Evolutionary conservation across 257 asterid species (phyloP), one percentile per base, ranked within the genome.

Genomic region (Parsonsia alboflavescens): DNA sequence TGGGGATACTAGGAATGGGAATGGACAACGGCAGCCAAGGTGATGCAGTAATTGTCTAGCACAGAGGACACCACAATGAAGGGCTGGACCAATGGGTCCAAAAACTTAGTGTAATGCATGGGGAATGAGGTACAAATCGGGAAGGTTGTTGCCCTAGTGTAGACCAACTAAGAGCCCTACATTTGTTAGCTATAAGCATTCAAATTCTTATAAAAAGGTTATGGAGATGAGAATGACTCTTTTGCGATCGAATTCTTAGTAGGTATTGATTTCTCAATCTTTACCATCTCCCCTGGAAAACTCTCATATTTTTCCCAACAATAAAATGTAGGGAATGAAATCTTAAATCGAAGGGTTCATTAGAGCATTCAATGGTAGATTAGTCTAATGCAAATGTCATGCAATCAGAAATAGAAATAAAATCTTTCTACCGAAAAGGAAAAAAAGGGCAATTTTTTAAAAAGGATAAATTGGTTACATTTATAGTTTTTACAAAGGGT

Each of bases 81-180:
- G 93, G 72, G 85, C 86, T 3, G 93, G 93, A 4, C 91, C 93
- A 0, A 19, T 83, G 84, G 93, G 93, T n/a, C 93, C 90, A 1
- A 89, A 89, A 58, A 84, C 93, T 0, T 80, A 86, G 16, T 89
- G 93, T 84, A 89, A 89, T 53, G 93, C 93, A 19, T 87, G 90
- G 49, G 93, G 91, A 0, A 90, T 89, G 17, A 87, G 93, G 33
- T 81, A 82, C 80, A 88, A 87, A 76, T 85, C 93, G 0, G 93
- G 91, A 5, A 79, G 93, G 2, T 30, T 89, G 76, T 84, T 75
- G 48, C 93, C 93, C 0, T 90, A 89, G 56, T 89, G 86, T 56
- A 87, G 93, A 0, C 93, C 93, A 0, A 91, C 91, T 6, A 88
- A 87, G 9, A 86, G 93, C 53, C 93, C 93, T 0, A 86, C 91